These are phyloP conservation scores for Acidiella bohemica DNA, from an alignment of 495 filamentous ascomycete genomes.

Conservation along the genomic window DNA sequence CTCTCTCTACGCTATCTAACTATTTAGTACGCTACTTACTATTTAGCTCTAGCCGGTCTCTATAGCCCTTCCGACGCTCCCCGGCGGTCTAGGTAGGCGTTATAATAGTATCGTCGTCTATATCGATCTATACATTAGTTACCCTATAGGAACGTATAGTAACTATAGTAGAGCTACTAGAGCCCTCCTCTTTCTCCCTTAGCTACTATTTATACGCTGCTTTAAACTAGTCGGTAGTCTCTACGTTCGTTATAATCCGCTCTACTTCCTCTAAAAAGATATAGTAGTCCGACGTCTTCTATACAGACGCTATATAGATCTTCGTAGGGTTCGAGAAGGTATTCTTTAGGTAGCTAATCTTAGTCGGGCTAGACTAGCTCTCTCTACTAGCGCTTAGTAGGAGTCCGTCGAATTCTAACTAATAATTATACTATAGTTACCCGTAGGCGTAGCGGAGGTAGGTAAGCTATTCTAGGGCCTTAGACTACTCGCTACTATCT, in stretches of 20 bases:
- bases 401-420: conserved; percentile 4
- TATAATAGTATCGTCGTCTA: conserved; percentile 1
- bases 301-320: background rate
- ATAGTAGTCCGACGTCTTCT: background rate
- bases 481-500: conserved; percentile 2
- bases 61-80: background rate
- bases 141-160: background rate
- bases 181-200: background rate
- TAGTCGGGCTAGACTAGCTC: background rate
- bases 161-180: background rate
- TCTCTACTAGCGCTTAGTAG: background rate
- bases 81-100: background rate
- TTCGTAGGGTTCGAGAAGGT: background rate
- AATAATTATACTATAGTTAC: conserved; percentile 1
- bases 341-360: background rate
- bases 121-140: background rate
- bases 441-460: background rate
- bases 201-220: background rate
- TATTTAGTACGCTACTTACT: conserved; percentile 1
- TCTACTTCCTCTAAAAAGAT: background rate
- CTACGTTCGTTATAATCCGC: background rate
- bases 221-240: conserved; percentile 2
- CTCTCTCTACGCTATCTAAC: background rate
- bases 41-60: background rate
- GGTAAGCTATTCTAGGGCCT: background rate